Conservation (phyloP, 2,329 filamentous ascomycete species). For the Hypoxylon rubiginosum region DNA sequence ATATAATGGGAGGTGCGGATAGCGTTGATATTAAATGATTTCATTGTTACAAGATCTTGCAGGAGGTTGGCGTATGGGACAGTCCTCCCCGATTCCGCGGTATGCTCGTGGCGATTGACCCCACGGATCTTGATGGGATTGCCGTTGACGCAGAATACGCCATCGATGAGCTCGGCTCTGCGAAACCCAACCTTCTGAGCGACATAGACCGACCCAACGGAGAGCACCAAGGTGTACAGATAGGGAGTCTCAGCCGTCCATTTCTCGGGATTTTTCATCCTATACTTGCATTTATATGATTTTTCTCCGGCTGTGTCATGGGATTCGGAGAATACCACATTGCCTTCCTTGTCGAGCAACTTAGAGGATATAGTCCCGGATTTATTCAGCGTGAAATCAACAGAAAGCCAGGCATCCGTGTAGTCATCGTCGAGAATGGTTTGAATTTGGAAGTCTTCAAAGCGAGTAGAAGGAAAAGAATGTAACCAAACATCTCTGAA, state of each 20-base stretch:
- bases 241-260: slow-evolving; percentile 79
- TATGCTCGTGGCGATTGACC: slow-evolving; percentile 79
- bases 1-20: slow-evolving; percentile 77
- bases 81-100: slow-evolving; percentile 71
- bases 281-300: slow-evolving; percentile 55
- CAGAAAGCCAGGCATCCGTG: slow-evolving; percentile 63
- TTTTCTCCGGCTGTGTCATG: slow-evolving; percentile 51
- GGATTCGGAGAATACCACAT: slow-evolving; percentile 48
- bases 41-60: slow-evolving; percentile 75
- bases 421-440: slow-evolving; percentile 69
- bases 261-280: slow-evolving; percentile 66
- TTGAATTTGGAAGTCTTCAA: slow-evolving; percentile 69
- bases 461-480: slow-evolving; percentile 67
- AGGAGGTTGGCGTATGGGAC: slow-evolving; percentile 73
- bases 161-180: slow-evolving; percentile 70
- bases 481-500: slow-evolving; percentile 78
- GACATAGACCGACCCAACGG: slow-evolving; percentile 56
- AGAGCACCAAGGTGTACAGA: slow-evolving; percentile 66
- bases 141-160: slow-evolving; percentile 75
- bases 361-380: slow-evolving; percentile 50
- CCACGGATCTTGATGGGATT: slow-evolving; percentile 74
- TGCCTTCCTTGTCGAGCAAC: slow-evolving; percentile 54
- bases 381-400: slow-evolving; percentile 61
- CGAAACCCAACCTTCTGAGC: slow-evolving; percentile 74
- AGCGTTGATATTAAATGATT: slow-evolving; percentile 77